These are phyloP conservation scores for Vinca major DNA, from an alignment of 305 asterid species.

Conservation along the genomic window DNA sequence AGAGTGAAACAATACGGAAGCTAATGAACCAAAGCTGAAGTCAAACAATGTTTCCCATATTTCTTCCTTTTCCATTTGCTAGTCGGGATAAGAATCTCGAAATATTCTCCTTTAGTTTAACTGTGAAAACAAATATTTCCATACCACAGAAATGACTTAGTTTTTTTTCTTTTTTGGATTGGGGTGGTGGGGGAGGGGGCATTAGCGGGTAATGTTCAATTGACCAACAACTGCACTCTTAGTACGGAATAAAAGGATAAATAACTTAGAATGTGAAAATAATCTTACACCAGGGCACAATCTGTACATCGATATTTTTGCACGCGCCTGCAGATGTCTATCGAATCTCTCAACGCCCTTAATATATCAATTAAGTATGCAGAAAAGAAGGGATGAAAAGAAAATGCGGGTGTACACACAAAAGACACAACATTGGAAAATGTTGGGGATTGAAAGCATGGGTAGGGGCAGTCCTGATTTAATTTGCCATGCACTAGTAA, in stretches of 20 bases:
- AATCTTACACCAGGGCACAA: background rate
- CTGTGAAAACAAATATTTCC: no score
- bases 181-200: no score
- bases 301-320: background rate
- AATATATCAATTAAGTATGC: background rate
- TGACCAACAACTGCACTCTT: no score
- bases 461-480: background rate
- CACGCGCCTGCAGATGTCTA: background rate
- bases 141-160: no score
- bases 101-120: no score
- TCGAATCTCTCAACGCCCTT: background rate
- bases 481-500: background rate
- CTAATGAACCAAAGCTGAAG: no score
- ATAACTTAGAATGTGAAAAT: background rate
- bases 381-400: background rate
- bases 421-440: background rate
- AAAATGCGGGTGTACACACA: background rate
- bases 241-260: background rate
- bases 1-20: no score
- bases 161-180: no score
- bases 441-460: background rate
- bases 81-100: no score
- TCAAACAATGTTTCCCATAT: background rate
- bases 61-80: background rate
- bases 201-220: no score